Conservation (phyloP, 2,329 filamentous ascomycete genomes). For the Nigrograna mackinnonii region DNA sequence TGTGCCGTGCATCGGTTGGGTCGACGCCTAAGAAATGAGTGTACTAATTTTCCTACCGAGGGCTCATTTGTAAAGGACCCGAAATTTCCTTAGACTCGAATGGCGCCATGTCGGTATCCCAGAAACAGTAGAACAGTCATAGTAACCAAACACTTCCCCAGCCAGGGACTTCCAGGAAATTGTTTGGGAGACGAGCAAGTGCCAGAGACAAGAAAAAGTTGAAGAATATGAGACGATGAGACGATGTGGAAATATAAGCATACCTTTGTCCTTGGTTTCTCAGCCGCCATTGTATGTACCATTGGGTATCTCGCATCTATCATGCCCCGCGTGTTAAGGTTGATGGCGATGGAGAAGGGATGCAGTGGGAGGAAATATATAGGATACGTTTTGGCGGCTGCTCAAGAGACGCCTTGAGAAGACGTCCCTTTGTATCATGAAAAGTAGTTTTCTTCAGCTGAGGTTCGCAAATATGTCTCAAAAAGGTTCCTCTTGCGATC, state of each 20-base stretch:
- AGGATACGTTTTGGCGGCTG: slow-evolving; percentile 27
- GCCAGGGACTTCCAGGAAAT: no score
- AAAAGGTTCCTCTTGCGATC: slow-evolving; percentile 4
- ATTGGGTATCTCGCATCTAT: slow-evolving; percentile 17
- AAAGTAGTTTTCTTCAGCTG: background rate
- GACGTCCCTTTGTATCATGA: slow-evolving; percentile 11
- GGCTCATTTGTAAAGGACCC: no score
- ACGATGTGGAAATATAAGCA: slow-evolving; percentile 1
- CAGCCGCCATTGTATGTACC: slow-evolving; percentile 17
- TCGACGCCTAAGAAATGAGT: no score
- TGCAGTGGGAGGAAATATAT: slow-evolving; percentile 35
- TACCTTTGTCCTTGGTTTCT: slow-evolving; percentile 15
- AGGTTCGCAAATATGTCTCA: slow-evolving; percentile 9
- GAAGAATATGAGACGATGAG: background rate
- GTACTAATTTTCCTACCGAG: no score
- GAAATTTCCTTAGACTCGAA: no score
- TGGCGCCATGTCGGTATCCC: no score
- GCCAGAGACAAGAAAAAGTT: background rate
- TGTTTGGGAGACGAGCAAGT: no score
- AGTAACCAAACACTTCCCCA: background rate
- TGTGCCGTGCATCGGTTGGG: no score
- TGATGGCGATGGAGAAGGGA: slow-evolving; percentile 33
- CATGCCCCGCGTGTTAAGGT: slow-evolving; percentile 16
- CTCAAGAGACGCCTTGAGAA: slow-evolving; percentile 7
- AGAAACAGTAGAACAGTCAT: no score